Percentiles rank a stretch among this genome's conserved stretches.
Evolutionary conservation across 2,329 filamentous ascomycete genomes (phyloP).

Genomic region (Aureobasidium lini): DNA sequence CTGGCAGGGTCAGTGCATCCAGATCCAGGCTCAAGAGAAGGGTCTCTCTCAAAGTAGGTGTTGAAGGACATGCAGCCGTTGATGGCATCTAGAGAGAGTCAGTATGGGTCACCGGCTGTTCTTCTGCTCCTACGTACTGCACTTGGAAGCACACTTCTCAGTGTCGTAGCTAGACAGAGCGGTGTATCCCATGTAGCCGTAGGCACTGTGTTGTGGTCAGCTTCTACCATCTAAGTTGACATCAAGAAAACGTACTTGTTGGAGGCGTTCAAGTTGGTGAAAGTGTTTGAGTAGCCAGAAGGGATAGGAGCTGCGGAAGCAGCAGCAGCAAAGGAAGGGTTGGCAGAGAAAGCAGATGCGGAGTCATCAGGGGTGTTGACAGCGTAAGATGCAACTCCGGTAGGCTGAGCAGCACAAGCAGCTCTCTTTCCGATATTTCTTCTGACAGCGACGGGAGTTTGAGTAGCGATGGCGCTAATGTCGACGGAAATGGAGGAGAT

Average conservation of each 20-base stretch:
- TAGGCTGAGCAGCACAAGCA: conserved; percentile 16
- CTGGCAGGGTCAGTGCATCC: conserved; percentile 15
- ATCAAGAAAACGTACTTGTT: not conserved
- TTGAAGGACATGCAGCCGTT: conserved; percentile 16
- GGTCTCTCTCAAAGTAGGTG: conserved; percentile 19
- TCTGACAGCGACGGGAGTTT: not conserved
- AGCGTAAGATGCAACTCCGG: conserved; percentile 14
- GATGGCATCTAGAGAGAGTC: not conserved
- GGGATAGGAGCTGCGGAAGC: conserved; percentile 17
- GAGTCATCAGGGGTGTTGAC: conserved; percentile 15
- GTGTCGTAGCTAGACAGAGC: conserved; percentile 11
- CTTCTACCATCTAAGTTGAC: no score
- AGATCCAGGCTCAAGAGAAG: conserved; percentile 13
- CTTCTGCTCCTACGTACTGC: not conserved
- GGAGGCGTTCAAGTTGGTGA: conserved; percentile 16
- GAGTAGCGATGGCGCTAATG: not conserved
- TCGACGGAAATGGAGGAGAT: conserved; percentile 12
- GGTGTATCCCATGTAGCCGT: conserved; percentile 15
- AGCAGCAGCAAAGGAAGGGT: conserved; percentile 16
- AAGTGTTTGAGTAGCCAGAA: conserved; percentile 17
- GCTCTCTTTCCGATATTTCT: conserved; percentile 6
- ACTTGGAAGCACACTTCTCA: conserved; percentile 13
- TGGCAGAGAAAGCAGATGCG: conserved; percentile 15
- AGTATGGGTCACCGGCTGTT: no score
- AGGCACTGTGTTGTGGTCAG: conserved; percentile 13